A percentile compares a stretch with the other conserved stretches of the same genome.
Evolutionary conservation across 2,329 filamentous ascomycete species (phyloP).

Genomic region (Aureobasidium sp.): DNA sequence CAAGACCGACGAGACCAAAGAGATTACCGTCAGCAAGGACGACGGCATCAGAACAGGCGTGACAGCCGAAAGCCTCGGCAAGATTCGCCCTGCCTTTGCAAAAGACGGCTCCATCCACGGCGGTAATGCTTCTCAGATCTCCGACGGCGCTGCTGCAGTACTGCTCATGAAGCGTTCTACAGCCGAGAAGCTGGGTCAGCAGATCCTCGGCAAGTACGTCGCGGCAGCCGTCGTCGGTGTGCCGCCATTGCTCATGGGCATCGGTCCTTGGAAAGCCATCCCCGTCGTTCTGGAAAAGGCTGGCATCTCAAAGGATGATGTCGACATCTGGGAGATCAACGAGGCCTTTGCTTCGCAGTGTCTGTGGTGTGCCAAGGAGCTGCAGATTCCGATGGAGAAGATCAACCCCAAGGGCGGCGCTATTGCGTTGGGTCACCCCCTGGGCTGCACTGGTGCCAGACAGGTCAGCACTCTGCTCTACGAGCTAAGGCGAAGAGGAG

Average conservation of each 20-base stretch:
- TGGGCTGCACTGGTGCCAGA: slow-evolving; percentile 87
- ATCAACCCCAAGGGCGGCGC: slow-evolving; percentile 96
- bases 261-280: slow-evolving; percentile 93
- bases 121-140: slow-evolving; percentile 92
- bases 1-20: slow-evolving; percentile 78
- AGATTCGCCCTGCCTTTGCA: slow-evolving; percentile 84
- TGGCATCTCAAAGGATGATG: slow-evolving; percentile 77
- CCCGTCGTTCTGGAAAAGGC: slow-evolving; percentile 84
- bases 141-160: slow-evolving; percentile 89
- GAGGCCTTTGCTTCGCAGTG: slow-evolving; percentile 96
- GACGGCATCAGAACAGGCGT: slow-evolving; percentile 82
- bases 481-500: slow-evolving; percentile 73
- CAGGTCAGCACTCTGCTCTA: slow-evolving; percentile 89
- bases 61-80: slow-evolving; percentile 77
- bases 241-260: slow-evolving; percentile 86
- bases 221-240: slow-evolving; percentile 79
- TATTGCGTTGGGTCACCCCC: slow-evolving; percentile 86
- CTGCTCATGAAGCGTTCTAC: slow-evolving; percentile 91
- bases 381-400: slow-evolving; percentile 74
- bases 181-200: slow-evolving; percentile 79
- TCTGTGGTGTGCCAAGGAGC: slow-evolving; percentile 83
- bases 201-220: slow-evolving; percentile 87
- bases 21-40: slow-evolving; percentile 74
- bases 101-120: slow-evolving; percentile 92
- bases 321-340: slow-evolving; percentile 98